Conservation (phyloP, 495 filamentous ascomycete species). For the Hyphodiscus hymeniophilus region DNA sequence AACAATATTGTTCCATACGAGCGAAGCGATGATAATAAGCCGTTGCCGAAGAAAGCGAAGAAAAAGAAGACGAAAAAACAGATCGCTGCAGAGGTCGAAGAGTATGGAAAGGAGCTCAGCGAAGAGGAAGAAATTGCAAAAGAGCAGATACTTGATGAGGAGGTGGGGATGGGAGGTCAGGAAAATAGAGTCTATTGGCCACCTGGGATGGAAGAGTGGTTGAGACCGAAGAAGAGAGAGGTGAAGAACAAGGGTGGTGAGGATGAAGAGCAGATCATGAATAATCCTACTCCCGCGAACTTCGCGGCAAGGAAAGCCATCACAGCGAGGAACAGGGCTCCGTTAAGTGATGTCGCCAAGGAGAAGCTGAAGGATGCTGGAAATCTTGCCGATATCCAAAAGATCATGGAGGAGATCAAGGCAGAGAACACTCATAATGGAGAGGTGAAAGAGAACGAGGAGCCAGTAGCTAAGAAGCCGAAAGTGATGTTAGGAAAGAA, state of each 20-base stretch:
- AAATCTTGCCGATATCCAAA: constrained; percentile 20
- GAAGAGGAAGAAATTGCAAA: constrained; percentile 38
- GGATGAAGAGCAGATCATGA: constrained; percentile 19
- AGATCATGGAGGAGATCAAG: constrained; percentile 21
- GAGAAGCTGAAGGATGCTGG: constrained; percentile 24
- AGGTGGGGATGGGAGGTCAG: constrained; percentile 82
- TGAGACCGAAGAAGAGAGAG: constrained; percentile 67
- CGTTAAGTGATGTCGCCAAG: constrained; percentile 14
- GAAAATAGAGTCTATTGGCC: constrained; percentile 92
- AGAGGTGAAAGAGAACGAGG: constrained; percentile 5
- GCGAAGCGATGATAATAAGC: constrained; percentile 70
- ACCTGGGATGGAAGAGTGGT: constrained; percentile 80
- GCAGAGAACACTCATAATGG: constrained; percentile 7
- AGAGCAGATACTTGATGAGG: constrained; percentile 52
- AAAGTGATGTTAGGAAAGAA: constrained; percentile 20
- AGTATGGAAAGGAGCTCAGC: constrained; percentile 33
- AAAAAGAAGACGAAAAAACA: constrained; percentile 31
- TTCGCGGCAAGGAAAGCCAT: constrained; percentile 16
- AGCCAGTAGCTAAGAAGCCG: constrained; percentile 12
- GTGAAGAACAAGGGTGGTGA: constrained; percentile 45
- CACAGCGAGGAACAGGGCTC: constrained; percentile 2
- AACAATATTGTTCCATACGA: constrained; percentile 73
- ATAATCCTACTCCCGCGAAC: constrained; percentile 24
- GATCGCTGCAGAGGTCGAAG: constrained; percentile 20
- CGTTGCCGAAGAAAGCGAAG: constrained; percentile 39